Evolutionary conservation across 305 asterid species (phyloP).

Genomic region (Plantago coronopus): DNA sequence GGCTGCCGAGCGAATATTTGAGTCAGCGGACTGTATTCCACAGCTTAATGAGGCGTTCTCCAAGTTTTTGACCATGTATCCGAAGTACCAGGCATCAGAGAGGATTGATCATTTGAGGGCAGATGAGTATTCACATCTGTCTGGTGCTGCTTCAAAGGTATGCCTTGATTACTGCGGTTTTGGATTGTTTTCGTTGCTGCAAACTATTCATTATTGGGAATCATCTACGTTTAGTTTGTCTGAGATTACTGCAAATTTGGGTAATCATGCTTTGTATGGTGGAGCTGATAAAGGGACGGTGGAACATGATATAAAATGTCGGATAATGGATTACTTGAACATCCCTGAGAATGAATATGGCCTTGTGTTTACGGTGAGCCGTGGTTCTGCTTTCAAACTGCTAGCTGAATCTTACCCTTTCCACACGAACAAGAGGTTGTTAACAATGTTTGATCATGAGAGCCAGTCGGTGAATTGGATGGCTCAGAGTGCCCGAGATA

Average conservation of each 20-base stretch:
- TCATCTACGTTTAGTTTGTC: conserved; percentile 83
- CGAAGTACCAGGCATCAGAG: conserved; percentile 70
- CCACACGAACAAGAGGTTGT: conserved; percentile 71
- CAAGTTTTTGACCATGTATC: conserved; percentile 86
- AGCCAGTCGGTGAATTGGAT: conserved; percentile 94
- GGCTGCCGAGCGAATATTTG: conserved; percentile 76
- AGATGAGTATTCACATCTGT: conserved; percentile 79
- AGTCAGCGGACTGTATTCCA: conserved; percentile 55
- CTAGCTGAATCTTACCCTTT: conserved; percentile 93
- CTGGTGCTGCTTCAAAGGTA: conserved; percentile 58
- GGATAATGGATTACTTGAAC: conserved; percentile 91
- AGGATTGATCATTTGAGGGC: conserved; percentile 80
- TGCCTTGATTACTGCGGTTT: conserved; percentile 96
- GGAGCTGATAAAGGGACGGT: conserved; percentile 82
- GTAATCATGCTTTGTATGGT: conserved; percentile 91
- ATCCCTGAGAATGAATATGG: conserved; percentile 96
- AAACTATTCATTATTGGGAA: conserved; percentile 82
- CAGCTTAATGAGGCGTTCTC: conserved; percentile 62
- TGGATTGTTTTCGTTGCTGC: conserved; percentile 86
- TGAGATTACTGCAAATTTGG: conserved; percentile 87
- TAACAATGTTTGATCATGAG: conserved; percentile 96
- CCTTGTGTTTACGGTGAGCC: conserved; percentile 89
- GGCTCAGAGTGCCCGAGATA: conserved; percentile 86
- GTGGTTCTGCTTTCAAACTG: conserved; percentile 88
- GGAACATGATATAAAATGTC: conserved; percentile 73